Evolutionary conservation across 2,329 filamentous ascomycete species (phyloP).

Genomic region (Penicillium freii): DNA sequence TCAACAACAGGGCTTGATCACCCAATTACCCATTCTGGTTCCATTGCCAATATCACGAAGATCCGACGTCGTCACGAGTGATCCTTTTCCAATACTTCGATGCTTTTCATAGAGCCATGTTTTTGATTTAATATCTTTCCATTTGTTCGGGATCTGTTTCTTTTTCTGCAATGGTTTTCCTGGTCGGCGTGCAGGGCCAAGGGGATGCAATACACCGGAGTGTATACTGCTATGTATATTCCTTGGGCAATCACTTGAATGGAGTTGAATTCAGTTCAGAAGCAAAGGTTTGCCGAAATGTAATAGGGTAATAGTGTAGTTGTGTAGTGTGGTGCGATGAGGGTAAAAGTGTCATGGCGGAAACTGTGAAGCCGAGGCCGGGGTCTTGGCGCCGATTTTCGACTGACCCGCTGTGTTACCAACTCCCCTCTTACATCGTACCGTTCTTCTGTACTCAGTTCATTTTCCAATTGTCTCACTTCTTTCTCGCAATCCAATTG

Average conservation of each 20-base stretch:
- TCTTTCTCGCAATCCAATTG: not conserved
- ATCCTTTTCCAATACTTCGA: not conserved
- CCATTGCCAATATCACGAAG: conserved; percentile 18
- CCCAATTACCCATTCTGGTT: not conserved
- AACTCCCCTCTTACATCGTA: not conserved
- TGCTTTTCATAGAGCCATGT: conserved; percentile 11
- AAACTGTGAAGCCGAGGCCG: conserved; percentile 18
- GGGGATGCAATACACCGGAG: conserved; percentile 9
- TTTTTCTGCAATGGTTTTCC: not conserved
- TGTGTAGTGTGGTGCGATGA: not conserved
- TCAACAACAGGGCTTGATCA: conserved; percentile 22
- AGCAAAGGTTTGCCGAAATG: too few relatives aligned
- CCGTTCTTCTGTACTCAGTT: not conserved
- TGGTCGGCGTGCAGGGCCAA: conserved; percentile 9
- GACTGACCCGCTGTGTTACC: not conserved
- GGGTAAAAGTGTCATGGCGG: not conserved
- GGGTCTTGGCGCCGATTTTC: conserved; percentile 20
- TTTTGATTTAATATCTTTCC: conserved; percentile 4
- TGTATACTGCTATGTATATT: conserved; percentile 12
- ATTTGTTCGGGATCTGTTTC: not conserved
- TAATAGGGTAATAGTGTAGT: not conserved
- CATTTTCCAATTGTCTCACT: not conserved
- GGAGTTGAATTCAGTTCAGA: not conserved
- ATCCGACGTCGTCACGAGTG: conserved; percentile 12
- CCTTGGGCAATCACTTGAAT: not conserved